Base-by-base conservation (phyloP, 2,329 filamentous ascomycete species). In the Coniochaeta hoffmannii region DNA sequence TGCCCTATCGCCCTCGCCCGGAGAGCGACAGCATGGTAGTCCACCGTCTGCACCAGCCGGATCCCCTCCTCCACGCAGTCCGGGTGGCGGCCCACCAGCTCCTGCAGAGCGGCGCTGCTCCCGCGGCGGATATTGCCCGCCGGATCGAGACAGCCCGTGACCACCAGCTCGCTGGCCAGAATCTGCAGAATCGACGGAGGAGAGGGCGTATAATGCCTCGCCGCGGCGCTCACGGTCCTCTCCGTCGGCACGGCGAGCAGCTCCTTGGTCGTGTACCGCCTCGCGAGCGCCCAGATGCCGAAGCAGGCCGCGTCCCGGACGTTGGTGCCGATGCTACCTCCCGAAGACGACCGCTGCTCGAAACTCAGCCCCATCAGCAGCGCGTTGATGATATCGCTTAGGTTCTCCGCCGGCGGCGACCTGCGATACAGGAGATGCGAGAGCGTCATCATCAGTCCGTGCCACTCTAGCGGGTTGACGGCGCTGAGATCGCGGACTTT, bases 251-350 rank as follows among this genome's bases (percentile, higher is more conserved):
- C 80, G 0, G 76, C 75, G 11, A 87, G 76, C 7, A 97, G 77
- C 68, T 97, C 93, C 0, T 75, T 66, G 0, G 91, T 96, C 1
- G 83, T 85, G 64, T 97, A 99, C 55, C 93, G 86, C 55, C 94
- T 82, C 22, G 93, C 90, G 8, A 97, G 70, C 1, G 92, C 88
- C 94, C 94, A 99, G 24, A 97, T 87, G 7, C 94, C 94, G 68
- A 97, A 99, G 68, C 92, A 97, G 3, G 94, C 90, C 12, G 94
- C 93, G 73, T 99, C 94, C 50, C 94, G 84, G 15, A 99, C 92
- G 62, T 95, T 96, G 1, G 89, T 87, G 1, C 94, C 94, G 11
- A 93, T 78, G 3, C 90, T 92, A 12, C 81, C 85, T n/a, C 94
- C 93, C 3, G 90, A 90, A 0, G 90, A 82, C 49, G 87, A 89